A percentile compares a stretch with the other conserved stretches of the same genome.
phyloP scores from a whole-genome alignment of 2,329 filamentous ascomycete species.

The Lasiodiplodia sp. region DNA sequence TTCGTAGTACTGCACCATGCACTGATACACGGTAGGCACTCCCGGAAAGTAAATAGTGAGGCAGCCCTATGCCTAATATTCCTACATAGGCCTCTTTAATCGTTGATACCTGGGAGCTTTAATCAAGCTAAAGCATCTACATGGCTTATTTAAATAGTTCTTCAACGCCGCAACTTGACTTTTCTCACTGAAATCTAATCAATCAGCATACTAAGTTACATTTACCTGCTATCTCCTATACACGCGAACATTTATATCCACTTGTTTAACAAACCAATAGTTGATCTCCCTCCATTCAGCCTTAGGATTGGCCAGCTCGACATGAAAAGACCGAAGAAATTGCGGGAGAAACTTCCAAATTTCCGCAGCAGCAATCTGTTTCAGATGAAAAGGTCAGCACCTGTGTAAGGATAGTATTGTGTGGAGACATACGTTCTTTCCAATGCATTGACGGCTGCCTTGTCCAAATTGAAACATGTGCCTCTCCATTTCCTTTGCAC shows the following conservation, averaged over 20 bases:
- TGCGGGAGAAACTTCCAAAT: conserved; percentile 37
- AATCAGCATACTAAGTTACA: too few species aligned
- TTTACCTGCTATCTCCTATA: conserved; percentile 3
- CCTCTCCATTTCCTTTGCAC: conserved; percentile 35
- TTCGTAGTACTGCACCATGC: too few species aligned
- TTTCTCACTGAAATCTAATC: too few species aligned
- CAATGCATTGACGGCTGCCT: conserved; percentile 36
- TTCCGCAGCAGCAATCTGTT: conserved; percentile 33
- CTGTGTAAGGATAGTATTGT: background rate
- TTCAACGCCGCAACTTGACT: too few species aligned
- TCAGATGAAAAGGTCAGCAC: background rate
- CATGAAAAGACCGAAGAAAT: conserved; percentile 34
- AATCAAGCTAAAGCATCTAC: too few species aligned
- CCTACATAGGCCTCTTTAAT: too few species aligned
- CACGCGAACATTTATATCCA: background rate
- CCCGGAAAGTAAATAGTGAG: too few species aligned
- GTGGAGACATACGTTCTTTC: conserved; percentile 32
- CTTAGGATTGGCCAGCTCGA: conserved; percentile 36
- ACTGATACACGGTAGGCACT: too few species aligned
- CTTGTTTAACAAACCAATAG: conserved; percentile 34
- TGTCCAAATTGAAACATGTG: conserved; percentile 34
- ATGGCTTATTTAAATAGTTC: too few species aligned
- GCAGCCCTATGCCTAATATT: too few species aligned
- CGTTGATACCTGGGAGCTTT: too few species aligned
- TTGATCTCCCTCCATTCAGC: conserved; percentile 36